phyloP scores from a whole-genome alignment of 495 filamentous ascomycete genomes.

The Amphirosellinia nigrospora region DNA sequence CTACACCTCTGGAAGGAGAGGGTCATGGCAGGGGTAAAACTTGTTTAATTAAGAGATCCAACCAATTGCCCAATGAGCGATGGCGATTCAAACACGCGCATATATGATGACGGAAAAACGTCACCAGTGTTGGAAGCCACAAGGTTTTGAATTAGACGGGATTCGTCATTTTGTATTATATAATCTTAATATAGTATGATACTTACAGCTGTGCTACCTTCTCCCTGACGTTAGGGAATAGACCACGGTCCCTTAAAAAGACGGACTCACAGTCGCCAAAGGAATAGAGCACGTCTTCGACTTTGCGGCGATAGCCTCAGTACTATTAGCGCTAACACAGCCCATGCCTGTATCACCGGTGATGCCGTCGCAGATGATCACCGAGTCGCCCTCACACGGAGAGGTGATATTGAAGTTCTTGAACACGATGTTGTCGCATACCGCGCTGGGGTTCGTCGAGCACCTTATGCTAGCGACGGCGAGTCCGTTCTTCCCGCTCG shows the following conservation, averaged over 20 bases:
- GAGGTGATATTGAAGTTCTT: slow-evolving; percentile 57
- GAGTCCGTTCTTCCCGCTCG: slow-evolving; percentile 55
- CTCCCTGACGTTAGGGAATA: neutral
- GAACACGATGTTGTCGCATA: slow-evolving; percentile 60
- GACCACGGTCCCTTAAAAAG: slow-evolving; percentile 14
- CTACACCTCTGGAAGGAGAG: neutral
- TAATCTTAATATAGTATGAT: neutral
- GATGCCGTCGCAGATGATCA: slow-evolving; percentile 60
- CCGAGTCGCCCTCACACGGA: slow-evolving; percentile 51
- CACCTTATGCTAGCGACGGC: slow-evolving; percentile 59
- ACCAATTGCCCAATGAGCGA: neutral
- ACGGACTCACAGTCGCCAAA: slow-evolving; percentile 33
- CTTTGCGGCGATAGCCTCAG: slow-evolving; percentile 36
- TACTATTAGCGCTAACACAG: slow-evolving; percentile 45
- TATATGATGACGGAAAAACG: neutral
- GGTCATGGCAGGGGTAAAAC: neutral
- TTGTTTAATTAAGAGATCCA: neutral
- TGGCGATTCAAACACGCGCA: too few relatives aligned
- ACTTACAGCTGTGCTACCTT: neutral
- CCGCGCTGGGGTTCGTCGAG: slow-evolving; percentile 54
- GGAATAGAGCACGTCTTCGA: slow-evolving; percentile 34
- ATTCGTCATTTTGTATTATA: neutral
- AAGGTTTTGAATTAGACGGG: neutral
- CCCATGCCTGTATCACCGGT: slow-evolving; percentile 56
- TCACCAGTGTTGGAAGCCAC: neutral